phyloP scores from a whole-genome alignment of 2,329 filamentous ascomycete species.

The Colletotrichum salicis region DNA sequence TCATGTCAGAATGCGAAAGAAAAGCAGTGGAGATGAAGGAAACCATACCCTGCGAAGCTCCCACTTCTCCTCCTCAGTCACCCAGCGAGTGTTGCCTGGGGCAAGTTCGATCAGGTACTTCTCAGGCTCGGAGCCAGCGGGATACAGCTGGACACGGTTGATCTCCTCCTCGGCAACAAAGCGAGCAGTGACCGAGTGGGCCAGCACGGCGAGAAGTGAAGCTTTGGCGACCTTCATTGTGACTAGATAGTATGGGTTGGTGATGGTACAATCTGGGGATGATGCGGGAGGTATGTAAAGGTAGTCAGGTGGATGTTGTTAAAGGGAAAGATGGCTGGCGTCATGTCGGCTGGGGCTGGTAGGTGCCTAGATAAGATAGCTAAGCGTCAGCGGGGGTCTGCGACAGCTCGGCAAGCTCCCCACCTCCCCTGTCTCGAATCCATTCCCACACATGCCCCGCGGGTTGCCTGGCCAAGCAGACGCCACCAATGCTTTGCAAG shows the following conservation, averaged over 20 bases:
- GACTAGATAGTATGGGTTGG: background rate
- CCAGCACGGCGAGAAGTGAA: slow-evolving; percentile 64
- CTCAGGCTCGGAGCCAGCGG: slow-evolving; percentile 56
- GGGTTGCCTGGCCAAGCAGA: slow-evolving; percentile 10
- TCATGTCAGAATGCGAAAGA: background rate
- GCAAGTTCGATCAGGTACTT: slow-evolving; percentile 83
- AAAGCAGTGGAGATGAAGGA: background rate
- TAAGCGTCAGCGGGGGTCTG: background rate
- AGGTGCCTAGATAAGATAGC: slow-evolving; percentile 3
- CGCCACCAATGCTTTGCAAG: background rate
- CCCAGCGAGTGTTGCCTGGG: slow-evolving; percentile 85
- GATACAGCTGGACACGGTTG: slow-evolving; percentile 61
- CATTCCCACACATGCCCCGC: background rate
- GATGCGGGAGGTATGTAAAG: slow-evolving; percentile 4
- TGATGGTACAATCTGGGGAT: slow-evolving; percentile 5
- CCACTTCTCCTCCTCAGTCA: slow-evolving; percentile 97
- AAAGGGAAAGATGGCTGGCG: slow-evolving; percentile 3
- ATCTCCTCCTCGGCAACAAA: slow-evolving; percentile 65
- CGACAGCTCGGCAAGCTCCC: slow-evolving; percentile 13
- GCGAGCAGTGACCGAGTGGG: slow-evolving; percentile 65
- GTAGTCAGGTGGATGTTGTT: slow-evolving; percentile 18
- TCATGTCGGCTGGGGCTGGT: slow-evolving; percentile 12
- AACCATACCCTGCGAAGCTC: slow-evolving; percentile 78
- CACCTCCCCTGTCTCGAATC: slow-evolving; percentile 14
- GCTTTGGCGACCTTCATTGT: slow-evolving; percentile 65